Base-by-base conservation (phyloP, 2,329 filamentous ascomycete genomes). In the Epichloe sylvatica region DNA sequence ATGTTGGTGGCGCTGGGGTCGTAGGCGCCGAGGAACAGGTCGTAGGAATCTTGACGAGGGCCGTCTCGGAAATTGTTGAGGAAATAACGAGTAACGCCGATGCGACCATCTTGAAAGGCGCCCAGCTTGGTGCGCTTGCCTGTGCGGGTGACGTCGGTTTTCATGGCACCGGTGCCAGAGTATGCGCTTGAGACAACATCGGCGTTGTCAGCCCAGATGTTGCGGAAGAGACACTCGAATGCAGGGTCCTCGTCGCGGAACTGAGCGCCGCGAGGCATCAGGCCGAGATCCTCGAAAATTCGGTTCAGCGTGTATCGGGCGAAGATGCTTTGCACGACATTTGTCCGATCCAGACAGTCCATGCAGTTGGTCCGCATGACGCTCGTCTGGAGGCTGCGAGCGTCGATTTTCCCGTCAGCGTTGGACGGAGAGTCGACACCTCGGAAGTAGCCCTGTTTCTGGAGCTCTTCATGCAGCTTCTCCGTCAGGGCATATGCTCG, bases 331-430 rank as follows among this genome's bases (percentile, higher is more conserved):
- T 98, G 92, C 3, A 98, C 88, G 6, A 98, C 90, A 60, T 98
- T 98, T 48, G 92, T 98, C 48, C 92, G 85, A 67, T 98, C 92
- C 13, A 98, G 78, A 57, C 94, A 98, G 68, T 98, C 92, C 92
- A 98, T 98, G 70, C 92, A 98, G 66, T 98, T 98, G 38, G 92
- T 96, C 49, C 92, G 83, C 55, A 98, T 90, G 15, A 97, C 90
- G 53, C 86, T 89, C 1, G 81, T 87, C 72, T 98, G 92, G 55
- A 80, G 76, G 53, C 79, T 83, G 55, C 89, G 82, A 35, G 88
- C 79, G 59, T 97, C 91, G 12, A 96, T 75, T 17, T 78, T 80
- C 33, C 84, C 85, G 51, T 81, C 75, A 46, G 73, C 64, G 57
- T 80, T 78, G 41, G 80, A 85, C 2, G 89, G 86, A 71, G 84